Conservation (phyloP, 768 basidiomycete genomes). For the Sporobolomyces pararoseus region DNA sequence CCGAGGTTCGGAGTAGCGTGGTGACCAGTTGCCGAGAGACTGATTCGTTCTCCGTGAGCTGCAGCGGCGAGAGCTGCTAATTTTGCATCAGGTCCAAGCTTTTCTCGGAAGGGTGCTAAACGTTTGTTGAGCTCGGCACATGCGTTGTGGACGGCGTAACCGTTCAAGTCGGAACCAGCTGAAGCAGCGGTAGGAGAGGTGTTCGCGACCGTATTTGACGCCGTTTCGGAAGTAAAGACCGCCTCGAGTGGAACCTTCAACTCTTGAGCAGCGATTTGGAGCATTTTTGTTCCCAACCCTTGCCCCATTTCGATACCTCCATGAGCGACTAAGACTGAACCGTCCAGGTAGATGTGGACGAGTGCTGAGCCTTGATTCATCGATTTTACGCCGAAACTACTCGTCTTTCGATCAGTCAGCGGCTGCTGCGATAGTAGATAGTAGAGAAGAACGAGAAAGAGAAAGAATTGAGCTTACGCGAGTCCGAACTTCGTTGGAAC, state of each 20-base stretch:
- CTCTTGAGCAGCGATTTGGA: constrained; percentile 45
- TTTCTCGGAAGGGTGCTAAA: constrained; percentile 39
- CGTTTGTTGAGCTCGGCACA: constrained; percentile 44
- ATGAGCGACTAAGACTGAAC: constrained; percentile 43
- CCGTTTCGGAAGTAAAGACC: constrained; percentile 43
- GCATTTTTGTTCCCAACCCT: constrained; percentile 42
- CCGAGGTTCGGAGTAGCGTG: constrained; percentile 35
- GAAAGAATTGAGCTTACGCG: not conserved
- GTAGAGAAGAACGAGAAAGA: no score
- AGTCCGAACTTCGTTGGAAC: constrained; percentile 45
- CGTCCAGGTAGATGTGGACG: constrained; percentile 41
- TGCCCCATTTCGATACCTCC: constrained; percentile 44
- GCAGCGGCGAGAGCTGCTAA: constrained; percentile 38
- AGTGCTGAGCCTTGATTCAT: constrained; percentile 37
- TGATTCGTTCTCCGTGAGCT: constrained; percentile 40
- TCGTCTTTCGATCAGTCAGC: not conserved
- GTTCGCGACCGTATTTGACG: constrained; percentile 42
- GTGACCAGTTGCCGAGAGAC: constrained; percentile 34
- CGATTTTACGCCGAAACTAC: constrained; percentile 30
- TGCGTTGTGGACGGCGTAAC: constrained; percentile 44
- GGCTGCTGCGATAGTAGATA: no score
- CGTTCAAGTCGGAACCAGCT: constrained; percentile 36
- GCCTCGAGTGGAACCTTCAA: constrained; percentile 43
- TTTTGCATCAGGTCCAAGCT: constrained; percentile 40
- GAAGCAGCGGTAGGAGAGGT: constrained; percentile 40